A percentile compares a stretch with the other conserved stretches of the same genome.
Conservation (phyloP, 345 rosid species). For the Eucalyptus victrix region DNA sequence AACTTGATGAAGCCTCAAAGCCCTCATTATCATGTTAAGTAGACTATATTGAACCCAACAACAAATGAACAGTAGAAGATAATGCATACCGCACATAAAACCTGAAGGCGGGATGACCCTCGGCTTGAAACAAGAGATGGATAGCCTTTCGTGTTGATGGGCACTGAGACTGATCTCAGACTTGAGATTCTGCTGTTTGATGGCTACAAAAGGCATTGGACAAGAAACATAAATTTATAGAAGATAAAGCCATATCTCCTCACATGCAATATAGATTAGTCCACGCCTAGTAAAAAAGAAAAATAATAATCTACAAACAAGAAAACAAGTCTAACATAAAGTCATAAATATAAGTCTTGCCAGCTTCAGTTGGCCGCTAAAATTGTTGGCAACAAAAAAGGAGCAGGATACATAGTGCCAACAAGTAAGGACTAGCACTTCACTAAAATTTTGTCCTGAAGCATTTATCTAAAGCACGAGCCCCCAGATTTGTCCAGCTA, state of each 20-base stretch:
- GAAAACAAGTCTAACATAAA: background rate
- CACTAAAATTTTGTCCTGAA: background rate
- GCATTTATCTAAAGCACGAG: background rate
- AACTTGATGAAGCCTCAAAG: background rate
- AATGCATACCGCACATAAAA: constrained; percentile 16
- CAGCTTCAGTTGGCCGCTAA: background rate
- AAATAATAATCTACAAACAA: background rate
- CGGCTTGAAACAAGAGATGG: constrained; percentile 8
- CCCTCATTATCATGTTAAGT: background rate
- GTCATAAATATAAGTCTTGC: background rate
- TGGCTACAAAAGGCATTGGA: background rate
- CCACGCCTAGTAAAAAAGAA: background rate
- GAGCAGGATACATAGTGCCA: background rate
- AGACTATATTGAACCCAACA: background rate
- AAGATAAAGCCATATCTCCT: background rate
- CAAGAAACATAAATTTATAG: background rate
- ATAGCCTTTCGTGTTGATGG: background rate
- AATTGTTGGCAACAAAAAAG: background rate
- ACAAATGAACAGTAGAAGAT: background rate
- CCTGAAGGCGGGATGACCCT: background rate
- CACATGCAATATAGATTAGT: background rate
- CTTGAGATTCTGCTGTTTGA: constrained; percentile 1
- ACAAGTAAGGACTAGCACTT: background rate
- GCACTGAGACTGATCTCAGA: constrained; percentile 6
- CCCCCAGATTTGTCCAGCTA: background rate